Evolutionary conservation across 2,329 filamentous ascomycete genomes (phyloP).

Genomic region (Fusarium sp.): DNA sequence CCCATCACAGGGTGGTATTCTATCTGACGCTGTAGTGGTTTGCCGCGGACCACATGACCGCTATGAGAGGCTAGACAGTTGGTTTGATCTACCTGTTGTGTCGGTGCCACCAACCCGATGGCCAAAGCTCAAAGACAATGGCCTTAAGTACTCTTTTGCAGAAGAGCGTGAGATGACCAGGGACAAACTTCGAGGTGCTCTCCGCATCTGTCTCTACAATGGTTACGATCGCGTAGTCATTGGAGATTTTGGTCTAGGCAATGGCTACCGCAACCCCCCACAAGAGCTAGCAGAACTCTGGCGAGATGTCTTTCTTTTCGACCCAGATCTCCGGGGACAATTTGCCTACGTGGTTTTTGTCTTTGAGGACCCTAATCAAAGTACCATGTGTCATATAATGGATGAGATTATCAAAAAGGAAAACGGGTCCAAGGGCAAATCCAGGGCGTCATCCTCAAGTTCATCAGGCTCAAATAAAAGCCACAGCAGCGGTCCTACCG

Average conservation of each 20-base stretch:
- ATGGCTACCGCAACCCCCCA: constrained; percentile 73
- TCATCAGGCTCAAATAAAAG: constrained; percentile 50
- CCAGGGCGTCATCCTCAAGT: constrained; percentile 48
- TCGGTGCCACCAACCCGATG: constrained; percentile 79
- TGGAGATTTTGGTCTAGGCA: constrained; percentile 75
- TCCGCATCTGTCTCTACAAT: constrained; percentile 76
- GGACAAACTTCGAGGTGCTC: constrained; percentile 78
- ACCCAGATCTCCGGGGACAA: constrained; percentile 72
- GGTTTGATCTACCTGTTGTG: constrained; percentile 75
- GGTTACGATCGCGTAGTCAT: constrained; percentile 70
- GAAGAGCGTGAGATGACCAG: constrained; percentile 78
- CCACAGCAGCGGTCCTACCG: constrained; percentile 53
- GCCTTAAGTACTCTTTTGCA: constrained; percentile 77
- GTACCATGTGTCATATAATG: constrained; percentile 65
- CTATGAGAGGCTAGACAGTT: constrained; percentile 69
- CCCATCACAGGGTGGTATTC: constrained; percentile 76
- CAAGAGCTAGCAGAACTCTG: constrained; percentile 74
- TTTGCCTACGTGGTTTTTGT: constrained; percentile 74
- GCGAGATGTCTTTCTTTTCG: constrained; percentile 73
- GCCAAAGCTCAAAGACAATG: constrained; percentile 77
- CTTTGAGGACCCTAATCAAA: constrained; percentile 70
- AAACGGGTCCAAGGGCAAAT: constrained; percentile 54
- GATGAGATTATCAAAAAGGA: constrained; percentile 69
- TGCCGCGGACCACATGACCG: constrained; percentile 78
- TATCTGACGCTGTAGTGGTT: constrained; percentile 78